phyloP scores from a whole-genome alignment of 805 yeast genomes.

The Hemisphaericaspora nanyangensis region DNA sequence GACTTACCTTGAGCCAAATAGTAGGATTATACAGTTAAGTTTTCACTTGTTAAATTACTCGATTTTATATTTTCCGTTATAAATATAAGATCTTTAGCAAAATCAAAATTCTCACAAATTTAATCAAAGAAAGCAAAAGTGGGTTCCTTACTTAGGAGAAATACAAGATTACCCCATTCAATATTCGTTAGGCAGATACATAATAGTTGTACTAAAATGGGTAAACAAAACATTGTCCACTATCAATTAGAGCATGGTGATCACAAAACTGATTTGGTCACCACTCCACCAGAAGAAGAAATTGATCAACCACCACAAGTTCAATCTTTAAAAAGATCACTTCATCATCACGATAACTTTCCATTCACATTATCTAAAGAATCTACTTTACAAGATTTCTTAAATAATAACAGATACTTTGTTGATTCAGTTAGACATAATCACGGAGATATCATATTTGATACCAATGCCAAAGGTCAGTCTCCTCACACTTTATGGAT shows the following conservation, averaged over 20 bases:
- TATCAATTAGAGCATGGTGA: constrained; percentile 33
- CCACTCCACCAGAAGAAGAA: constrained; percentile 5
- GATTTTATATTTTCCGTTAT: too few relatives aligned
- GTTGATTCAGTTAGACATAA: constrained; percentile 44
- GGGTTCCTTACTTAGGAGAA: too few relatives aligned
- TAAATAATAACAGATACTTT: constrained; percentile 44
- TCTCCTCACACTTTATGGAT: constrained; percentile 92
- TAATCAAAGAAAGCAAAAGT: too few relatives aligned
- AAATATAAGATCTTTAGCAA: too few relatives aligned
- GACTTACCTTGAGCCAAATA: too few relatives aligned
- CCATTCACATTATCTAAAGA: constrained; percentile 47
- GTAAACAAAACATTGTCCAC: constrained; percentile 38
- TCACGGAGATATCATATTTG: constrained; percentile 54
- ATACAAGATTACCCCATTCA: too few relatives aligned
- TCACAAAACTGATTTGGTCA: constrained; percentile 30
- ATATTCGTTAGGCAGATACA: too few relatives aligned
- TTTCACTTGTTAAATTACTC: too few relatives aligned
- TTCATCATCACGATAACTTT: constrained; percentile 18
- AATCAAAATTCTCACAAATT: too few relatives aligned
- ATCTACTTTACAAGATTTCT: constrained; percentile 46
- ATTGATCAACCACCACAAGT: neutral
- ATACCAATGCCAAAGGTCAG: constrained; percentile 74
- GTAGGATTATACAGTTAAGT: too few relatives aligned
- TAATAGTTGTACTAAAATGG: constrained; percentile 22
- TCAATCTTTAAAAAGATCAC: constrained; percentile 1